Percentiles rank a stretch among this genome's conserved stretches.
Conservation (phyloP, 257 asterid species). For the Gentiana macrophylla region DNA sequence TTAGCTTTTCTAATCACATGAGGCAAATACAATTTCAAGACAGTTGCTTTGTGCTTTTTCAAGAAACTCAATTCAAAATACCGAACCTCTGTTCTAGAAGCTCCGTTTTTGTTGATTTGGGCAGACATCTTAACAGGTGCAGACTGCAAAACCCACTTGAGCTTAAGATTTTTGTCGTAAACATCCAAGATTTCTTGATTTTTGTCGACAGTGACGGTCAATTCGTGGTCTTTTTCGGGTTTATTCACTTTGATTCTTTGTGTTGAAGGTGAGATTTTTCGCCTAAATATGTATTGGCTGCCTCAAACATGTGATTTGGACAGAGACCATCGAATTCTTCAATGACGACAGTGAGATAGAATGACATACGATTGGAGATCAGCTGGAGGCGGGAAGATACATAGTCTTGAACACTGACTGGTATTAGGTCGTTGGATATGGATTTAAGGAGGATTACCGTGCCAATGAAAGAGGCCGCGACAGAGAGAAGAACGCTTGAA, state of each 20-base stretch:
- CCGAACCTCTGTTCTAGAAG: slow-evolving; percentile 24
- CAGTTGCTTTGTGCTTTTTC: slow-evolving; percentile 38
- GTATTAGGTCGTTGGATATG: slow-evolving; percentile 35
- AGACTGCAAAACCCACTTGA: slow-evolving; percentile 46
- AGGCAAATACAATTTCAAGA: slow-evolving; percentile 36
- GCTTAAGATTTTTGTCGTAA: slow-evolving; percentile 16
- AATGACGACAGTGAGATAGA: slow-evolving; percentile 45
- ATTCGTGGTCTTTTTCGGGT: slow-evolving; percentile 38
- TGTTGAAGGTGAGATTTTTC: slow-evolving; percentile 37
- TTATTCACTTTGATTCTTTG: slow-evolving; percentile 49
- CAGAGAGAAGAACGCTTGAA: slow-evolving; percentile 30
- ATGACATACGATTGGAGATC: slow-evolving; percentile 34
- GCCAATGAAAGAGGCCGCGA: slow-evolving; percentile 43
- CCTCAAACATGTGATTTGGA: slow-evolving; percentile 49
- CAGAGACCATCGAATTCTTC: slow-evolving; percentile 64
- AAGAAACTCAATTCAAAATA: slow-evolving; percentile 49
- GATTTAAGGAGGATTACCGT: slow-evolving; percentile 41
- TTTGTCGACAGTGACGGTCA: slow-evolving; percentile 42
- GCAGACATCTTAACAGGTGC: slow-evolving; percentile 18
- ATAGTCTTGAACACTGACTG: slow-evolving; percentile 25
- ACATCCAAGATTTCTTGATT: slow-evolving; percentile 42
- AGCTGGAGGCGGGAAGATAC: slow-evolving; percentile 30
- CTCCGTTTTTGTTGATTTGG: slow-evolving; percentile 1
- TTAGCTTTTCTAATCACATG: slow-evolving; percentile 29
- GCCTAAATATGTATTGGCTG: slow-evolving; percentile 43